A percentile compares a stretch with the other conserved stretches of the same genome.
These are phyloP conservation scores for Parasitella parasitica DNA, from an alignment of 371 early-diverging fungal species.

Conservation along the genomic window DNA sequence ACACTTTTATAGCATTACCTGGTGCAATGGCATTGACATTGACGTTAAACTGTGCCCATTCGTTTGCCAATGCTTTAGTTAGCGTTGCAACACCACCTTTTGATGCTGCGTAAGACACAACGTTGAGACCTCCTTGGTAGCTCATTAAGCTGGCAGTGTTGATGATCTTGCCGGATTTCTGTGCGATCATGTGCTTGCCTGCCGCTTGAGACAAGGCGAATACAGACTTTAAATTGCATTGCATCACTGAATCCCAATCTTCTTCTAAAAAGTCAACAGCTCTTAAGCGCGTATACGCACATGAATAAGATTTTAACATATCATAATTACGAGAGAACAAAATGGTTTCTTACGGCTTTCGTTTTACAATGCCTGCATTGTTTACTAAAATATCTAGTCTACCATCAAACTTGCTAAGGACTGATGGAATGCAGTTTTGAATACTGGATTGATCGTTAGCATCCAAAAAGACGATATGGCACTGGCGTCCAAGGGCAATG, in stretches of 20 bases:
- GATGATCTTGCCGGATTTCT: slow-evolving; percentile 30
- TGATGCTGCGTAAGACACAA: slow-evolving; percentile 21
- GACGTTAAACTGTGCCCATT: slow-evolving; percentile 27
- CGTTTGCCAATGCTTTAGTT: slow-evolving; percentile 11
- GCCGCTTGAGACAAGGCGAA: slow-evolving; percentile 31
- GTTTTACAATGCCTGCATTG: slow-evolving; percentile 10
- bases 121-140: slow-evolving; percentile 29
- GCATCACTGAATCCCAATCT: slow-evolving; percentile 33
- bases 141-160: slow-evolving; percentile 32
- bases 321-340: not conserved
- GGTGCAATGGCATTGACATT: slow-evolving; percentile 61
- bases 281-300: too few relatives aligned
- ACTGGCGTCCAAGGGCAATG: slow-evolving; percentile 23
- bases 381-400: slow-evolving; percentile 34
- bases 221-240: slow-evolving; percentile 35
- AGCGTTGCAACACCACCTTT: slow-evolving; percentile 11
- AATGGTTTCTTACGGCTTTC: slow-evolving; percentile 17
- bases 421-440: slow-evolving; percentile 14
- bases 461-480: slow-evolving; percentile 28
- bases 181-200: slow-evolving; percentile 24
- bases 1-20: too few relatives aligned
- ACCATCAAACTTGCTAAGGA: slow-evolving; percentile 16
- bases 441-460: slow-evolving; percentile 16
- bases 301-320: not conserved
- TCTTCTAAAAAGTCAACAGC: slow-evolving; percentile 33